These are phyloP conservation scores for Colletotrichum caudatum DNA, from an alignment of 2,329 filamentous ascomycete species.

Conservation along the genomic window DNA sequence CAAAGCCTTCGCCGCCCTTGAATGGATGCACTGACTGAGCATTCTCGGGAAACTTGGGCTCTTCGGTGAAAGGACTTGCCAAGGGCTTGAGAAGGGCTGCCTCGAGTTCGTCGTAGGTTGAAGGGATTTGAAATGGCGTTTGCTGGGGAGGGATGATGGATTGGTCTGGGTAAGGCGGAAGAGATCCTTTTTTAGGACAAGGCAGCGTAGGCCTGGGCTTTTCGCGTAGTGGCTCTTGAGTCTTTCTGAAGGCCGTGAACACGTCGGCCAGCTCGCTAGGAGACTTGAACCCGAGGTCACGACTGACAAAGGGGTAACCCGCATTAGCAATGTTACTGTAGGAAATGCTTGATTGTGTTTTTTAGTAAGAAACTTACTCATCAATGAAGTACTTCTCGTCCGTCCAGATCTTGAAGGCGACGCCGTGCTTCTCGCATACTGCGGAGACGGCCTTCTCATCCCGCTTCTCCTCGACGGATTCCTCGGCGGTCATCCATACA, in stretches of 20 bases:
- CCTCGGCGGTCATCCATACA: constrained; percentile 81
- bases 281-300: constrained; percentile 71
- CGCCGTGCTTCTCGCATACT: constrained; percentile 63
- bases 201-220: constrained; percentile 70
- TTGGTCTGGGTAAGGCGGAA: constrained; percentile 69
- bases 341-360: neutral
- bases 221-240: constrained; percentile 76
- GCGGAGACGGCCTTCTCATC: constrained; percentile 70
- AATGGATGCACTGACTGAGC: constrained; percentile 74
- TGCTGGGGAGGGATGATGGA: constrained; percentile 67
- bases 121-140: constrained; percentile 73
- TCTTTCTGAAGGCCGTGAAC: constrained; percentile 81
- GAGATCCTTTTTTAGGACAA: constrained; percentile 58
- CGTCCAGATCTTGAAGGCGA: constrained; percentile 73
- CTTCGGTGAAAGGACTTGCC: constrained; percentile 60
- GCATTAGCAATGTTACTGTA: constrained; percentile 44
- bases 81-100: constrained; percentile 70
- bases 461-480: constrained; percentile 74
- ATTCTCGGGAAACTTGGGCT: constrained; percentile 64
- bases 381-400: constrained; percentile 86
- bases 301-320: constrained; percentile 57
- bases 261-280: constrained; percentile 76
- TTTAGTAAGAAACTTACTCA: constrained; percentile 70
- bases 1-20: constrained; percentile 71
- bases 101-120: constrained; percentile 64